Evolutionary conservation across 2,329 filamentous ascomycete species (phyloP).

Genomic region (Aspergillus brunneoviolaceus): DNA sequence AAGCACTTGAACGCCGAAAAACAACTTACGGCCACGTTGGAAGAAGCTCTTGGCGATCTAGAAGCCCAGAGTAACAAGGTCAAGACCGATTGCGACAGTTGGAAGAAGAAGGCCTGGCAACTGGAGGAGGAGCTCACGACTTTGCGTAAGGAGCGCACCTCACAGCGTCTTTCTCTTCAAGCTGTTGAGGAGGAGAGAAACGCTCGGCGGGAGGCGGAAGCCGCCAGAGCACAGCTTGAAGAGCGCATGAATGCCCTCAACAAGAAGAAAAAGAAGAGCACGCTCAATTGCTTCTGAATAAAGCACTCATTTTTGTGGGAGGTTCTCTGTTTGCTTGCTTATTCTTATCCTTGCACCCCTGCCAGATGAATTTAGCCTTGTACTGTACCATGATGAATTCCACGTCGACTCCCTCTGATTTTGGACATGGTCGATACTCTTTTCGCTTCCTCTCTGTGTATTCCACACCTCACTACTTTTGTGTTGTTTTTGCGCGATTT

Average conservation of each 20-base stretch:
- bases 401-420: constrained; percentile 24
- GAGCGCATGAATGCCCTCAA: constrained; percentile 91
- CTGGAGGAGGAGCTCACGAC: constrained; percentile 63
- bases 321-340: constrained; percentile 12
- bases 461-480: background rate
- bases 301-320: background rate
- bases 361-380: constrained; percentile 19
- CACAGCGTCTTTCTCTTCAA: constrained; percentile 68
- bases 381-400: constrained; percentile 27
- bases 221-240: constrained; percentile 83
- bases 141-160: constrained; percentile 59
- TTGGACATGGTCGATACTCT: constrained; percentile 19
- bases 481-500: constrained; percentile 1
- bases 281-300: constrained; percentile 92
- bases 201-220: constrained; percentile 86
- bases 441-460: constrained; percentile 14
- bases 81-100: constrained; percentile 84
- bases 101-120: constrained; percentile 79
- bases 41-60: constrained; percentile 91
- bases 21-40: constrained; percentile 89
- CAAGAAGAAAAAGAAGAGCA: constrained; percentile 91
- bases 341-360: constrained; percentile 6
- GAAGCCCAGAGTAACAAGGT: constrained; percentile 90
- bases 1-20: constrained; percentile 96
- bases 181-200: constrained; percentile 95